Conservation (phyloP, 2,329 filamentous ascomycete genomes). For the Lecanicillium sp. region DNA sequence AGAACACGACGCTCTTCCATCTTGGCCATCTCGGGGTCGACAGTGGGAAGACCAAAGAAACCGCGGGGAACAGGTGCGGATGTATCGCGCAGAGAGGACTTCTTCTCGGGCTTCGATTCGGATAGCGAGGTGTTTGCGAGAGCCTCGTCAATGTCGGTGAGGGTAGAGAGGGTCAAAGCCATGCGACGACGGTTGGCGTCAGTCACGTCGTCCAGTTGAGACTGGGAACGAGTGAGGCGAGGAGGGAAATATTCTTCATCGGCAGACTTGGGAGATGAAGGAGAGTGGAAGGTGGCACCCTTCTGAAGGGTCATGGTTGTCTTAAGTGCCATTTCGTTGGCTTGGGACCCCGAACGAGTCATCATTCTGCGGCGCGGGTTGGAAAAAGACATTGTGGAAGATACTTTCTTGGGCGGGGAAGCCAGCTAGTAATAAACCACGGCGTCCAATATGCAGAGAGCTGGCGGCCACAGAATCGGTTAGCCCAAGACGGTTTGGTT, state of each 20-base stretch:
- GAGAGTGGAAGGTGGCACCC: slow-evolving; percentile 61
- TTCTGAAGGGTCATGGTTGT: slow-evolving; percentile 59
- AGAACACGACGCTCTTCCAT: slow-evolving; percentile 43
- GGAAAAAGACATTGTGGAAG: slow-evolving; percentile 41
- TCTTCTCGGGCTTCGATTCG: slow-evolving; percentile 20
- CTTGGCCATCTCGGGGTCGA: slow-evolving; percentile 42
- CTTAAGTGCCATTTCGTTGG: slow-evolving; percentile 42
- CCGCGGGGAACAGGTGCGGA: slow-evolving; percentile 55
- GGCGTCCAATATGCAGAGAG: slow-evolving; percentile 28
- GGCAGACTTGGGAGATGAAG: slow-evolving; percentile 27
- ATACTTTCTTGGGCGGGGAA: slow-evolving; percentile 26
- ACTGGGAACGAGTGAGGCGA: slow-evolving; percentile 60
- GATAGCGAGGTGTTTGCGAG: slow-evolving; percentile 42
- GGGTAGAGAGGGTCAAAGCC: slow-evolving; percentile 51
- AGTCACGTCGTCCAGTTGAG: slow-evolving; percentile 64
- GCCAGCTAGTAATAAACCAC: slow-evolving; percentile 18
- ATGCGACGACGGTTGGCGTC: slow-evolving; percentile 64
- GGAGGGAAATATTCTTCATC: slow-evolving; percentile 44
- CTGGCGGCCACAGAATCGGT: slow-evolving; percentile 12
- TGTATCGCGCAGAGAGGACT: slow-evolving; percentile 42
- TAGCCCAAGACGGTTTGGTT: slow-evolving; percentile 17
- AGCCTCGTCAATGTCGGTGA: slow-evolving; percentile 54
- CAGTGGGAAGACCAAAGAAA: slow-evolving; percentile 51
- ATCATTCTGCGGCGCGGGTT: slow-evolving; percentile 34
- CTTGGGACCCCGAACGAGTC: slow-evolving; percentile 38